Evolutionary conservation across 2,329 filamentous ascomycete genomes (phyloP), one percentile per base, ranked within the genome.

Genomic region (Didymella pinodella): DNA sequence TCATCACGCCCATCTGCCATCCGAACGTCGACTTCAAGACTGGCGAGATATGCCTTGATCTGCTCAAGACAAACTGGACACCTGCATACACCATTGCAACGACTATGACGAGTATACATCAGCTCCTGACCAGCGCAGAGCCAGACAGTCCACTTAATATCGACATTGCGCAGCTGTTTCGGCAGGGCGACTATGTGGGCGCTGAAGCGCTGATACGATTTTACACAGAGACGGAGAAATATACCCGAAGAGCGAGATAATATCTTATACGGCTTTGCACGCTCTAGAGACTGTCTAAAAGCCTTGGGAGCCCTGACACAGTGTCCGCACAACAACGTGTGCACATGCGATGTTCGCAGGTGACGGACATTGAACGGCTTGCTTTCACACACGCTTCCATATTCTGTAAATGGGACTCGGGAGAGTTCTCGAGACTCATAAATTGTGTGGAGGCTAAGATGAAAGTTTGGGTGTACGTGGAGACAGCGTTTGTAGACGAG

Each of bases 21-120:
- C 71, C 73, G 0, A 81, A 82, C 51, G 81, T 63, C 69, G 73
- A 76, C 55, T 76, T 76, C 68, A 70, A 84, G 67, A 93, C 87
- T 2, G 95, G 95, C 67, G 93, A 97, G 79, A 95, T 99, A 73
- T 99, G 95, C 77, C 86, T 98, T 28, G 95, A 97, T 74, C 84
- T 98, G 62, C 83, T 99, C 49, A 87, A 86, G 60, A 82, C 80
- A 0, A 85, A 85, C 18, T 98, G 94, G 94, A 90, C 91, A 59
- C 91, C 93, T 1, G 88, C 92, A 18, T 95, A 97, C 77, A 93
- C 89, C 40, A 84, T 98, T 20, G 85, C 89, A 34, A 86, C 89
- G 70, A 90, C 89, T 61, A 80, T 94, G 70, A 88, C 90, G 68
- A 87, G 87, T 46, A 85, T 94, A 64, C 86, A 90, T 65, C 85